Conservation (phyloP, 192 early-diverging fungal genomes). For the Phlyctochytrium arcticum region DNA sequence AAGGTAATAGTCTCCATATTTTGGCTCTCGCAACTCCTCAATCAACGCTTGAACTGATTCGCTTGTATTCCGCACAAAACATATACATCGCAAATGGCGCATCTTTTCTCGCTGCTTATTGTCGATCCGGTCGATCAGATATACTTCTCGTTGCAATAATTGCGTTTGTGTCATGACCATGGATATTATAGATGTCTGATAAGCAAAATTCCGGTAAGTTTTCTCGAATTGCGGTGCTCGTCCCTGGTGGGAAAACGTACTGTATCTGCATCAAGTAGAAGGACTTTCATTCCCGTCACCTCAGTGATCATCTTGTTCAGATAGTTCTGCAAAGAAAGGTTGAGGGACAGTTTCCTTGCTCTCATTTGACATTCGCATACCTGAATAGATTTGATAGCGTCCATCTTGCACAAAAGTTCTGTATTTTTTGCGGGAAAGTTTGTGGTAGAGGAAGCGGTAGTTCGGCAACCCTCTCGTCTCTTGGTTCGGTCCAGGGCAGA, state of each 20-base stretch:
- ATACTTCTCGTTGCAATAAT: conserved; percentile 88
- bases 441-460: no score
- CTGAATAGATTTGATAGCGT: conserved; percentile 30
- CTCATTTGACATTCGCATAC: no score
- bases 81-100: conserved; percentile 92
- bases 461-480: no score
- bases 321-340: conserved; percentile 61
- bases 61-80: conserved; percentile 82
- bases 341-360: conserved; percentile 8
- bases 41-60: conserved; percentile 82
- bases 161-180: conserved; percentile 90
- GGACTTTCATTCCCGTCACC: conserved; percentile 95
- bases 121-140: conserved; percentile 90
- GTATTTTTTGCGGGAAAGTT: no score
- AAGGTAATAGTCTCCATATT: conserved; percentile 95
- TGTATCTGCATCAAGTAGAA: conserved; percentile 90
- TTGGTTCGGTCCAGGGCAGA: no score
- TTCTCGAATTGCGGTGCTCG: no score
- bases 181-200: conserved; percentile 88
- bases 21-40: conserved; percentile 86
- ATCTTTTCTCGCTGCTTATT: conserved; percentile 82
- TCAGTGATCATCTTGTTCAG: conserved; percentile 88
- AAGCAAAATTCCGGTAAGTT: no score
- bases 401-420: no score
- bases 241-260: conserved; percentile 34